A percentile compares a stretch with the other conserved stretches of the same genome.
Conservation (phyloP, 306 rosid species). For the Crotalaria pallida region DNA sequence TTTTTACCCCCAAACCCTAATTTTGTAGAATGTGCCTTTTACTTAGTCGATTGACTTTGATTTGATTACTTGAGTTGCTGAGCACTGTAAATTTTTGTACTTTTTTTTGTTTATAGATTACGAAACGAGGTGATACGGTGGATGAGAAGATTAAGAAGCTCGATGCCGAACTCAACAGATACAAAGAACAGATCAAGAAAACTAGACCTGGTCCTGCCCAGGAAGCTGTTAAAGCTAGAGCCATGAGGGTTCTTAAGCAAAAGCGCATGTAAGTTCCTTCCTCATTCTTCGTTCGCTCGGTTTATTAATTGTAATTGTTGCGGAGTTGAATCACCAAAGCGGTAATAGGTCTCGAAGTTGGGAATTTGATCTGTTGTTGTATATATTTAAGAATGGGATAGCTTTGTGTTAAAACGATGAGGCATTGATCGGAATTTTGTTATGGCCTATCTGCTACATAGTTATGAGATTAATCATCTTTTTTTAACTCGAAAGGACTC, state of each 20-base stretch:
- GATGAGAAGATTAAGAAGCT: constrained; percentile 88
- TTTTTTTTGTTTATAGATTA: constrained; percentile 41
- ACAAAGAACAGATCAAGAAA: constrained; percentile 90
- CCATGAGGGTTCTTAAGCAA: constrained; percentile 95
- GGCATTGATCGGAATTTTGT: neutral
- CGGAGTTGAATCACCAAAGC: neutral
- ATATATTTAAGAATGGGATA: too few species aligned
- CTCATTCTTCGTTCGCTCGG: neutral
- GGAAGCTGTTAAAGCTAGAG: constrained; percentile 88
- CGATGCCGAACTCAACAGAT: constrained; percentile 76
- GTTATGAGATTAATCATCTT: neutral
- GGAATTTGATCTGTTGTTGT: neutral
- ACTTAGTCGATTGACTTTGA: constrained; percentile 4
- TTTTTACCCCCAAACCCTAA: neutral
- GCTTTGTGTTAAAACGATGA: neutral
- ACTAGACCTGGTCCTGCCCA: constrained; percentile 96
- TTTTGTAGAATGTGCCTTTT: neutral
- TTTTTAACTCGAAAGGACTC: neutral
- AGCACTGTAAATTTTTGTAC: too few species aligned
- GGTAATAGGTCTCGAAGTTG: neutral
- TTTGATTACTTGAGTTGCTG: neutral
- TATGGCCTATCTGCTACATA: neutral
- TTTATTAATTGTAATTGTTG: neutral
- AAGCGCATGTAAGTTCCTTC: constrained; percentile 67
- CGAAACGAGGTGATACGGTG: constrained; percentile 80